phyloP scores from a whole-genome alignment of 2,329 filamentous ascomycete genomes.

The Orbilia javanica region DNA sequence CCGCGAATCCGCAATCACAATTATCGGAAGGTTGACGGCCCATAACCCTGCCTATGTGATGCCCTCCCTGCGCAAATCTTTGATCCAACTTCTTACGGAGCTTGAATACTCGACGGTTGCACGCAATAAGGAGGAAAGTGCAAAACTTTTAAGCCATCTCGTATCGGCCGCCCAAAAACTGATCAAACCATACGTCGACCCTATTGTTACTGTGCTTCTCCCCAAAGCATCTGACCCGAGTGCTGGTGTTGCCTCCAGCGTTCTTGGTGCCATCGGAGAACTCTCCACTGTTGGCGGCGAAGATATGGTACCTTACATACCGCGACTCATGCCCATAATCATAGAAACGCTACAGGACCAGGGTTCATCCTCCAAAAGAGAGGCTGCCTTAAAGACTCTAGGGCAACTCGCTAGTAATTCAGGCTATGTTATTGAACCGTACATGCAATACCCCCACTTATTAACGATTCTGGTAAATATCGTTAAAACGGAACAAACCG shows the following conservation, averaged over 20 bases:
- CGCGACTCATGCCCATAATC: constrained; percentile 92
- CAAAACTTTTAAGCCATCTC: constrained; percentile 89
- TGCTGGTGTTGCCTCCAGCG: constrained; percentile 89
- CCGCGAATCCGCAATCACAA: constrained; percentile 92
- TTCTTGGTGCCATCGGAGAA: constrained; percentile 94
- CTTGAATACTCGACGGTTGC: constrained; percentile 95
- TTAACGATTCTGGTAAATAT: constrained; percentile 93
- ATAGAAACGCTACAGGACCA: constrained; percentile 94
- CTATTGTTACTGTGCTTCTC: constrained; percentile 93
- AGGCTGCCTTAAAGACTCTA: constrained; percentile 88
- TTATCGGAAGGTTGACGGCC: constrained; percentile 90
- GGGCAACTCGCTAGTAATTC: constrained; percentile 95
- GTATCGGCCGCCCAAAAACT: constrained; percentile 92
- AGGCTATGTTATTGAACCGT: constrained; percentile 96
- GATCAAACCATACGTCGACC: constrained; percentile 96
- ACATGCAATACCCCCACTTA: constrained; percentile 92
- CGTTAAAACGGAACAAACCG: constrained; percentile 90
- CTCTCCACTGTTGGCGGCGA: constrained; percentile 93
- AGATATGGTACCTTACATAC: constrained; percentile 92
- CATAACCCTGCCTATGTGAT: constrained; percentile 98
- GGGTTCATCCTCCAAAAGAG: constrained; percentile 87
- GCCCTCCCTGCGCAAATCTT: constrained; percentile 90
- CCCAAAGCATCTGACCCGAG: constrained; percentile 90
- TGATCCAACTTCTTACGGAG: constrained; percentile 95
- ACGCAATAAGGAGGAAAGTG: constrained; percentile 95